Conservation (phyloP, 164 flowering plant genomes). For the Macadamia tetraphylla region DNA sequence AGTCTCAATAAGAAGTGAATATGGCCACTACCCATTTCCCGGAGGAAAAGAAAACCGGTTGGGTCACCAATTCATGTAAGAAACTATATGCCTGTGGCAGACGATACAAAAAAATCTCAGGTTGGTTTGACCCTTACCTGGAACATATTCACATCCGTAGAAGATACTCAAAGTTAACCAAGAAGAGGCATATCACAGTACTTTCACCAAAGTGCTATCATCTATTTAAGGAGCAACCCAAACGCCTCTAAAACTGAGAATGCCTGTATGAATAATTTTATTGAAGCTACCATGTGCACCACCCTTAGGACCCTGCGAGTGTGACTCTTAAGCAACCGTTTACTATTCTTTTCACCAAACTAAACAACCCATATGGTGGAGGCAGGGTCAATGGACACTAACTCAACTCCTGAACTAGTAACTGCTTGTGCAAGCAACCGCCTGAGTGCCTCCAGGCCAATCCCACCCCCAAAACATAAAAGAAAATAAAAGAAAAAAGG, state of each 20-base stretch:
- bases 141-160: not conserved
- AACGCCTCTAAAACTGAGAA: not conserved
- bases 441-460: too few species aligned
- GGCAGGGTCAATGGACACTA: not conserved
- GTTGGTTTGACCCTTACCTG: too few species aligned
- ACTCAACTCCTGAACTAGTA: not conserved
- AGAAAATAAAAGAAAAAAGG: too few species aligned
- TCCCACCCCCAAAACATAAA: not conserved
- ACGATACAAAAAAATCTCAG: not conserved
- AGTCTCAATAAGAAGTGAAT: not conserved
- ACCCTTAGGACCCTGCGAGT: constrained; percentile 1
- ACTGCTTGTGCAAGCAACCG: too few species aligned
- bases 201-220: not conserved
- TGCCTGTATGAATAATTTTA: not conserved
- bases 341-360: constrained; percentile 11
- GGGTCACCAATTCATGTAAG: too few species aligned
- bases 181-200: not conserved
- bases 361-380: not conserved
- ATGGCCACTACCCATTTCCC: not conserved
- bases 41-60: too few species aligned
- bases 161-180: constrained; percentile 1
- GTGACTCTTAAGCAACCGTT: constrained; percentile 14
- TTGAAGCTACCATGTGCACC: constrained; percentile 14
- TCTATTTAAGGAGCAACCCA: not conserved
- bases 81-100: too few species aligned